Evolutionary conservation across 2,329 filamentous ascomycete genomes (phyloP), one percentile per base, ranked within the genome.

Genomic region (Zalaria obscura): DNA sequence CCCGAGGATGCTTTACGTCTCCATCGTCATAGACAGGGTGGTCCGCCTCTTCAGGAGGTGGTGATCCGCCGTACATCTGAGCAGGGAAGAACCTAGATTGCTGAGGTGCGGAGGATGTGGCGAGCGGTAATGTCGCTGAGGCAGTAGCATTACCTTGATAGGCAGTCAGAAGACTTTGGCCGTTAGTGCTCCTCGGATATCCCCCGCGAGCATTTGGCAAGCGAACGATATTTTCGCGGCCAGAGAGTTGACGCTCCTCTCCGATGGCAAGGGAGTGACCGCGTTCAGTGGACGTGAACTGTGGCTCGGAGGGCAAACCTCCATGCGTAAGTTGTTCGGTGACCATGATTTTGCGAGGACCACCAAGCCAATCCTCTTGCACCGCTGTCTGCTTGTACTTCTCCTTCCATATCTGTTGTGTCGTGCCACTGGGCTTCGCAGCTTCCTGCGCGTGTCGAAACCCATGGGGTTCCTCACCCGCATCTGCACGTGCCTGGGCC

Each of bases 21-120:
- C 81, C 79, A 49, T 79, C 76, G 18, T 18, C 18, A 49, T 83
- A 84, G 2, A 73, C 83, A 4, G 83, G 83, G 52, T 88, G 83
- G 6, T 72, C 77, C 46, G 75, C 71, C 59, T 80, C 80, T 37
- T 84, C 83, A 3, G 83, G 83, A 0, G 81, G 82, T 3, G 79
- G 80, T 10, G 81, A 45, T 5, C 47, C 45, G 11, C 40, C 45
- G 25, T 47, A 76, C 4, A 80, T 27, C 61, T 61, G 43, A 59
- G 64, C 42, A 57, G 58, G n/a, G 62, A 58, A 36, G 66, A 67
- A 25, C 51, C 52, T 39, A 51, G 58, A 58, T 40, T 52, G 50
- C 31, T 55, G 41, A 26, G 26, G 39, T 25, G 43, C 36, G 4
- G 36, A 36, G 11, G 36, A 34, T 3, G 43, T 36, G 3, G 36